Base-by-base conservation (phyloP, 768 basidiomycete species). In the Nidularia pulvinata region DNA sequence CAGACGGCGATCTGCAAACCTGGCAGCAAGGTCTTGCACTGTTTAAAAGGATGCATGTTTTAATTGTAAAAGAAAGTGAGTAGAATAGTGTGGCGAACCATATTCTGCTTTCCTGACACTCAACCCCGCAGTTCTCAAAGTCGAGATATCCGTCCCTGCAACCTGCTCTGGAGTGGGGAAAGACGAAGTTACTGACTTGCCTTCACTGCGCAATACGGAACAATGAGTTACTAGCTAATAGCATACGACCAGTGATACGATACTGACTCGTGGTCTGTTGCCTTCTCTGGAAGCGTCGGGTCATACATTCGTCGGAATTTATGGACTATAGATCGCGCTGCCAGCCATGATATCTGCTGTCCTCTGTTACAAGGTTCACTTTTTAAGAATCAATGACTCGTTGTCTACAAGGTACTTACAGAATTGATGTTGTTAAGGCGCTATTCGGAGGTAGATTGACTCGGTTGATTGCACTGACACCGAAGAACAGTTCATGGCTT, bases 31-130 rank as follows among this genome's bases (percentile, higher is more conserved):
- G 61, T 92, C 91, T 33, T 82, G 75, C 34, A 96, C 93, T 93
- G 33, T 7, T 50, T 14, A 51, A n/a, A 16, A 19, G 36, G 7
- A 32, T 22, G 36, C 33, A 43, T 46, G 46, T 55, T 46, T 48
- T 6, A 34, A 39, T 37, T 30, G 39, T 48, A 57, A 11, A 35
- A 49, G 37, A 32, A 43, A 43, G 30, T 48, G 25, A 33, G 54
- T 25, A n/a, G 9, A 37, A 14, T 37, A 22, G 7, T 39, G 7
- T 48, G 48, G 65, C 81, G 61, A 51, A 91, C 92, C 81, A 68
- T 97, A 97, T 73, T 95, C 92, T 2, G 90, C 91, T 67, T 97
- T 97, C n/a, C 93, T 77, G 13, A 71, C 80, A 56, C 89, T 92
- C 52, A 96, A 68, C 0, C 95, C 95, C 6, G 89, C 93, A 5